Percentiles rank a stretch among this genome's conserved stretches.
Conservation (phyloP, 371 early-diverging fungal species). For the Mucor lusitanicus region DNA sequence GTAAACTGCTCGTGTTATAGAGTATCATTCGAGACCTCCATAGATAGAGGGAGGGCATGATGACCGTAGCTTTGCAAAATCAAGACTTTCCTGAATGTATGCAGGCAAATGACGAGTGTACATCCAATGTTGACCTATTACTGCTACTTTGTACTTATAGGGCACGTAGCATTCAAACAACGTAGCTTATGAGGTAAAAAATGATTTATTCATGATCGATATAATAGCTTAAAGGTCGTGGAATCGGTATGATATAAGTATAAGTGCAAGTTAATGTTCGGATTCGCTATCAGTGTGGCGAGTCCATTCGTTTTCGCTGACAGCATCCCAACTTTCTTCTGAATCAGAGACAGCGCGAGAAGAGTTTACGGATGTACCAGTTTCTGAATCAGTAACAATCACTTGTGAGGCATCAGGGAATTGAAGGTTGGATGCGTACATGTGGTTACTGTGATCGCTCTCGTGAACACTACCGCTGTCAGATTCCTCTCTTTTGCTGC, state of each 20-base stretch:
- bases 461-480: neutral
- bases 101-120: too few species aligned
- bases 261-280: neutral
- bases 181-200: too few species aligned
- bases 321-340: constrained; percentile 37
- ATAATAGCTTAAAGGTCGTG: too few species aligned
- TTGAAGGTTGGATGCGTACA: constrained; percentile 2
- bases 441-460: neutral
- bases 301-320: constrained; percentile 12
- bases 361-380: neutral
- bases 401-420: constrained; percentile 7
- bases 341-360: constrained; percentile 20
- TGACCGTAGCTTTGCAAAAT: too few species aligned
- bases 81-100: too few species aligned
- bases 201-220: too few species aligned
- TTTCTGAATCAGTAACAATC: neutral
- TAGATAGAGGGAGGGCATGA: too few species aligned
- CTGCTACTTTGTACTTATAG: too few species aligned
- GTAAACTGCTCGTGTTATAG: too few species aligned
- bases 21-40: too few species aligned
- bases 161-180: too few species aligned
- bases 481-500: neutral
- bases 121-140: too few species aligned
- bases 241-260: neutral
- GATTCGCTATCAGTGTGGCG: neutral